A percentile compares a stretch with the other conserved stretches of the same genome.
Evolutionary conservation across 2,329 filamentous ascomycete species (phyloP).

Genomic region (Bipolaris gigantea): DNA sequence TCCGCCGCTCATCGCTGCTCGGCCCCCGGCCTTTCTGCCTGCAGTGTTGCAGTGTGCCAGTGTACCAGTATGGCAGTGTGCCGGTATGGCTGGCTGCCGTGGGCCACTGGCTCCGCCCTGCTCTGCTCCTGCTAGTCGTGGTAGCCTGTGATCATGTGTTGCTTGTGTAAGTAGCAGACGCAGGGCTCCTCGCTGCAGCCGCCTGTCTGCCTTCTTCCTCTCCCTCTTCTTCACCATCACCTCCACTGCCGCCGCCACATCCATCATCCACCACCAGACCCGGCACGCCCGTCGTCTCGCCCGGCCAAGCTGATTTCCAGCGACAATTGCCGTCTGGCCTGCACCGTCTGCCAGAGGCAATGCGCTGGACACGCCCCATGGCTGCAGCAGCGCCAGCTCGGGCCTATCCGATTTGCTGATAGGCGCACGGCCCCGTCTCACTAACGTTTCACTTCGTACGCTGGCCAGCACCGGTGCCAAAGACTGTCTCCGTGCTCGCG

Average conservation of each 20-base stretch:
- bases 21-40: not conserved
- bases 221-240: not conserved
- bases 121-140: no score
- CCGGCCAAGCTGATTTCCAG: not conserved
- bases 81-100: no score
- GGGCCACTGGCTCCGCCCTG: no score
- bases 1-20: no score
- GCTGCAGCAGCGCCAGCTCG: not conserved
- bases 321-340: not conserved
- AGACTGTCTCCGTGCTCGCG: conserved; percentile 15
- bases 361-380: conserved; percentile 1
- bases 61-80: no score
- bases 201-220: not conserved
- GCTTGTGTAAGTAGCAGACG: no score
- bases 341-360: not conserved
- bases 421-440: conserved; percentile 6
- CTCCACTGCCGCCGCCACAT: not conserved
- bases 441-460: conserved; percentile 18
- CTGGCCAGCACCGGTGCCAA: conserved; percentile 17
- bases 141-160: no score
- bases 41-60: no score
- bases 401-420: conserved; percentile 8
- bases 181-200: no score
- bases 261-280: not conserved
- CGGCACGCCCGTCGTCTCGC: not conserved